A percentile compares a stretch with the other conserved stretches of the same genome.
Evolutionary conservation across 495 filamentous ascomycete species (phyloP).

Genomic region (Penicillium fimorum): DNA sequence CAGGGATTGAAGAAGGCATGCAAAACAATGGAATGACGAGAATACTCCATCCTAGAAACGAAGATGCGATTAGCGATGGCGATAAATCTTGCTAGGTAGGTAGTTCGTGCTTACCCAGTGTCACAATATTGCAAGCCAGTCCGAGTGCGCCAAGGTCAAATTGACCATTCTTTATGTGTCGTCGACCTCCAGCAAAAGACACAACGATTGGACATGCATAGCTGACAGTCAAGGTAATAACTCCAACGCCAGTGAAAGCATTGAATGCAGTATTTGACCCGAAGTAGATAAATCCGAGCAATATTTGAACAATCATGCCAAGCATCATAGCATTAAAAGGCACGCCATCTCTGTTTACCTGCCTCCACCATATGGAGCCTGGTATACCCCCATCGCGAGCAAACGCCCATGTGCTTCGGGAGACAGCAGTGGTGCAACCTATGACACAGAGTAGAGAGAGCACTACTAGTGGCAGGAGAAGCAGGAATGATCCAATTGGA

Average conservation of each 20-base stretch:
- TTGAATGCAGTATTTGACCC: constrained; percentile 55
- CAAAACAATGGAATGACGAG: constrained; percentile 53
- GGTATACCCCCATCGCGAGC: constrained; percentile 58
- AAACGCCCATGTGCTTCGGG: constrained; percentile 70
- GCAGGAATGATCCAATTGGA: constrained; percentile 56
- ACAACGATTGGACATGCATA: constrained; percentile 54
- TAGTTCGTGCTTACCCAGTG: constrained; percentile 46
- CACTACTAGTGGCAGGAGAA: constrained; percentile 63
- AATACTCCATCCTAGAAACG: constrained; percentile 50
- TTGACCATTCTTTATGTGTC: constrained; percentile 47
- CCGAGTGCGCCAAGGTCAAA: constrained; percentile 58
- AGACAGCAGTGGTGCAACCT: constrained; percentile 63
- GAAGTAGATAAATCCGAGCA: constrained; percentile 59
- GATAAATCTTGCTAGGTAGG: background rate
- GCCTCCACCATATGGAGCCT: constrained; percentile 55
- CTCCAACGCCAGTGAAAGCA: constrained; percentile 58
- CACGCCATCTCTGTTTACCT: constrained; percentile 47
- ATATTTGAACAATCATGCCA: constrained; percentile 47
- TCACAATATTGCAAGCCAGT: constrained; percentile 51
- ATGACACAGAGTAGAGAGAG: constrained; percentile 64
- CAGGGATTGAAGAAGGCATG: constrained; percentile 42
- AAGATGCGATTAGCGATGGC: background rate
- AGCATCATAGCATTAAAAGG: constrained; percentile 53
- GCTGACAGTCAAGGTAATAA: constrained; percentile 54
- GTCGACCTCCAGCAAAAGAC: constrained; percentile 45